Evolutionary conservation across 2,329 filamentous ascomycete species (phyloP).

Genomic region (Curvularia sp.): DNA sequence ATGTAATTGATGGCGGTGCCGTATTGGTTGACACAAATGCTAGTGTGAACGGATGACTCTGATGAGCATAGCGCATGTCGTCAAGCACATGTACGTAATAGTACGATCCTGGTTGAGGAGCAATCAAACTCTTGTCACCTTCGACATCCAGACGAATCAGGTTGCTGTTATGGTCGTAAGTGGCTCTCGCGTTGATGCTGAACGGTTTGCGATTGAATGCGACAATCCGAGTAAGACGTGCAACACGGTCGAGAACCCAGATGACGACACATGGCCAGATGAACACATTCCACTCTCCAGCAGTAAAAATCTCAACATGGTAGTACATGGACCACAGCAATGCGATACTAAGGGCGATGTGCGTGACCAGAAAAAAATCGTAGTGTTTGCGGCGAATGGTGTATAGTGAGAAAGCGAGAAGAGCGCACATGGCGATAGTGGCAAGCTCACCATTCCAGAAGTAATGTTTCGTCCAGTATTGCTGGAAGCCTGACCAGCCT

Average conservation of each 20-base stretch:
- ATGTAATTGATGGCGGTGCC: neutral
- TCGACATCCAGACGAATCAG: slow-evolving; percentile 57
- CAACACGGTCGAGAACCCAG: slow-evolving; percentile 59
- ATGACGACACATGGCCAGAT: slow-evolving; percentile 60
- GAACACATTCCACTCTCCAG: slow-evolving; percentile 57
- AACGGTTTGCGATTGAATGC: slow-evolving; percentile 53
- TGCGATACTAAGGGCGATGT: slow-evolving; percentile 53
- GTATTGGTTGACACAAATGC: slow-evolving; percentile 28
- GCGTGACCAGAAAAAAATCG: slow-evolving; percentile 51
- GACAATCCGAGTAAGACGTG: slow-evolving; percentile 55
- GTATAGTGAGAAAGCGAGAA: slow-evolving; percentile 58
- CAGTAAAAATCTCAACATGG: slow-evolving; percentile 61
- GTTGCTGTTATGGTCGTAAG: slow-evolving; percentile 54
- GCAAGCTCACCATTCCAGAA: slow-evolving; percentile 60
- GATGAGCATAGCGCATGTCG: slow-evolving; percentile 53
- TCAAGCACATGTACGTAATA: slow-evolving; percentile 59
- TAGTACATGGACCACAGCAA: slow-evolving; percentile 60
- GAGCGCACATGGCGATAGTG: slow-evolving; percentile 54
- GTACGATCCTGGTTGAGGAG: slow-evolving; percentile 56
- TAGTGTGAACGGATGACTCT: slow-evolving; percentile 59
- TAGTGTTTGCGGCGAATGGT: slow-evolving; percentile 61
- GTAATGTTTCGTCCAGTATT: slow-evolving; percentile 54
- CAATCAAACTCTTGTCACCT: slow-evolving; percentile 43
- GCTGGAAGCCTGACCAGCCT: slow-evolving; percentile 51
- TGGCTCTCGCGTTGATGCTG: slow-evolving; percentile 50